Evolutionary conservation across 2,329 filamentous ascomycete species (phyloP).

Genomic region (Calonectria leucothoes): DNA sequence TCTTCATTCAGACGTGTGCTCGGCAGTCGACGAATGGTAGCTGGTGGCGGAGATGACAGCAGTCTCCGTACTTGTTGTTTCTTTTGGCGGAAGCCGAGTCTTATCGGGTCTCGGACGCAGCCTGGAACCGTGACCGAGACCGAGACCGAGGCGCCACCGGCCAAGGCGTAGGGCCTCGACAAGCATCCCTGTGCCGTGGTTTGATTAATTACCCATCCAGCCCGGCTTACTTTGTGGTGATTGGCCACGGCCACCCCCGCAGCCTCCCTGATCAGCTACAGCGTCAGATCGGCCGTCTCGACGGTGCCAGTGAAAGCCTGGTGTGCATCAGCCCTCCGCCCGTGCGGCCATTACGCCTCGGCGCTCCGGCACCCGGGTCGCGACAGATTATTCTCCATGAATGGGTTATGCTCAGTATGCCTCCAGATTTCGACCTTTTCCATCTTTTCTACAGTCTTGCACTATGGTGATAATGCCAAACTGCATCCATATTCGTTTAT

Average conservation of each 20-base stretch:
- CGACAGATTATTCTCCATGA: neutral
- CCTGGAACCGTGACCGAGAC: neutral
- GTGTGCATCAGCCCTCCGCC: neutral
- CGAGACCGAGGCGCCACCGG: neutral
- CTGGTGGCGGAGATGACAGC: neutral
- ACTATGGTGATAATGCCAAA: neutral
- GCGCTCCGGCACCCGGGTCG: neutral
- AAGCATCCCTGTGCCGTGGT: neutral
- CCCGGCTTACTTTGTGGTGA: too few relatives aligned
- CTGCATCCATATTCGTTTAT: neutral
- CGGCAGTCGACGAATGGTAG: too few relatives aligned
- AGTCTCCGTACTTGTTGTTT: neutral
- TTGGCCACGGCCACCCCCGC: neutral
- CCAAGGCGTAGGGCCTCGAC: neutral
- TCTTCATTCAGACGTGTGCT: neutral
- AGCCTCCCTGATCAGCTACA: neutral
- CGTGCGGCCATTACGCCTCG: neutral
- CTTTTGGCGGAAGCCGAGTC: neutral
- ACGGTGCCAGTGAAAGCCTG: neutral
- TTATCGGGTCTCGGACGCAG: neutral
- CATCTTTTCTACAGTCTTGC: neutral
- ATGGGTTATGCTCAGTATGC: too few relatives aligned
- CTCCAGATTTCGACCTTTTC: neutral
- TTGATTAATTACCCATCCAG: neutral
- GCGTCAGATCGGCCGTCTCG: too few relatives aligned